Evolutionary conservation across 2,329 filamentous ascomycete species (phyloP).

Genomic region (Dendryphion nanum): DNA sequence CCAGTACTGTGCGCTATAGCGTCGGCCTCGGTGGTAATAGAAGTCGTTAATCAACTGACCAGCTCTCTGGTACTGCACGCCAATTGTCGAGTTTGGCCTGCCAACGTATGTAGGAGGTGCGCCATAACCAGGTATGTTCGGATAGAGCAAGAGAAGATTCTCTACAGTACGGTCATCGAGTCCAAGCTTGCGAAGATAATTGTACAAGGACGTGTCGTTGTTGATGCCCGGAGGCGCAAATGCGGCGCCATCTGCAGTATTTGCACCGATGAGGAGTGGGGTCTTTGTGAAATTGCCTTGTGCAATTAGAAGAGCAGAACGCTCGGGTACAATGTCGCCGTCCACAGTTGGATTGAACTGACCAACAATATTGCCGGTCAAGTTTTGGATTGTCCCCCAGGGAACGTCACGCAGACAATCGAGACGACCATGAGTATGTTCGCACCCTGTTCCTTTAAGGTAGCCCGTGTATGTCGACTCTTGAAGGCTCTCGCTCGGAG

Average conservation of each 20-base stretch:
- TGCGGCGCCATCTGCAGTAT: slow-evolving; percentile 61
- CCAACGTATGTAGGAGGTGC: too few species aligned
- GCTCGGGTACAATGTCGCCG: slow-evolving; percentile 52
- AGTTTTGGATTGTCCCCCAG: not conserved
- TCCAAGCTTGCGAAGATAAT: too few species aligned
- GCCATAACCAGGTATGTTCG: too few species aligned
- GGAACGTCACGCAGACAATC: not conserved
- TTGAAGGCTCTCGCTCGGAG: slow-evolving; percentile 19
- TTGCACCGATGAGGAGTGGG: slow-evolving; percentile 60
- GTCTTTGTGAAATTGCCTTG: slow-evolving; percentile 61
- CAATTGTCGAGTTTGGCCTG: too few species aligned
- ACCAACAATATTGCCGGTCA: slow-evolving; percentile 13
- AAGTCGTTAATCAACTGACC: too few species aligned
- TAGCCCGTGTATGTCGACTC: too few species aligned
- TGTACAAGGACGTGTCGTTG: too few species aligned
- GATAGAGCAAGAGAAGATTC: too few species aligned
- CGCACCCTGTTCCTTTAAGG: slow-evolving; percentile 8
- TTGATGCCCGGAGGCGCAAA: slow-evolving; percentile 55
- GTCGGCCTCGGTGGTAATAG: too few species aligned
- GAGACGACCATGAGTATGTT: slow-evolving; percentile 13
- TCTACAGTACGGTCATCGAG: too few species aligned
- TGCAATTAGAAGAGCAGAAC: slow-evolving; percentile 51
- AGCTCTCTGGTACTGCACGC: too few species aligned
- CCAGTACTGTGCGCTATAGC: too few species aligned
- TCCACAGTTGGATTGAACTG: slow-evolving; percentile 48